A percentile compares a stretch with the other conserved stretches of the same genome.
These are phyloP conservation scores for Gracilariopsis chorda DNA, from an alignment of 23 red algal species.

Conservation along the genomic window DNA sequence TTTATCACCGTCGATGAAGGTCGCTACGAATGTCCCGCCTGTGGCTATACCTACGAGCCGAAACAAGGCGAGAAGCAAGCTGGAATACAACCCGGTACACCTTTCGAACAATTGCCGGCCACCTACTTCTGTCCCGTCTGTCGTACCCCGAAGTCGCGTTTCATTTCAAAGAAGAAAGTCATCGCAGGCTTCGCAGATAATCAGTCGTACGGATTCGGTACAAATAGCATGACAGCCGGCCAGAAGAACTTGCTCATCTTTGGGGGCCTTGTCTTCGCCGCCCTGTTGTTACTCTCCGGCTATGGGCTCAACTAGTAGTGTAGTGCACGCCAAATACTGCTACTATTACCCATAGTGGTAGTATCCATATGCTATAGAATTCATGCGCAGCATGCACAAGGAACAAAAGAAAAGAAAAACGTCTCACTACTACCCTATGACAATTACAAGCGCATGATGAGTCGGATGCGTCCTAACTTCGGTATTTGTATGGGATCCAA, in stretches of 20 bases:
- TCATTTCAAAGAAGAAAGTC: constrained; percentile 71
- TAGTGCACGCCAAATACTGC: too few relatives aligned
- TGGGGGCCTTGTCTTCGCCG: constrained; percentile 61
- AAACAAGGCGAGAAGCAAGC: constrained; percentile 59
- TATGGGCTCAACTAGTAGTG: constrained; percentile 79
- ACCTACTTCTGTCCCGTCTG: constrained; percentile 83
- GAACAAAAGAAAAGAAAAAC: too few relatives aligned
- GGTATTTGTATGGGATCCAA: too few relatives aligned
- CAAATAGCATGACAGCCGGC: constrained; percentile 76
- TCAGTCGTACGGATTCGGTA: constrained; percentile 89
- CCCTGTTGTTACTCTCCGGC: constrained; percentile 85
- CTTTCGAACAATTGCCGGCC: constrained; percentile 74
- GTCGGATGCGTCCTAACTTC: too few relatives aligned
- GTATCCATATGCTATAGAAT: too few relatives aligned
- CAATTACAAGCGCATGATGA: too few relatives aligned
- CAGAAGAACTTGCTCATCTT: constrained; percentile 94
- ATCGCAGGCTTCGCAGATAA: constrained; percentile 93
- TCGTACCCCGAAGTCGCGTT: constrained; percentile 62
- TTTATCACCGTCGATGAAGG: constrained; percentile 94
- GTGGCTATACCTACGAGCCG: constrained; percentile 82
- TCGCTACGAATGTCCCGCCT: constrained; percentile 69
- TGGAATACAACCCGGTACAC: constrained; percentile 60
- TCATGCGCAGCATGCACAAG: too few relatives aligned
- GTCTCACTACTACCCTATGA: too few relatives aligned
- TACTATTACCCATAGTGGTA: too few relatives aligned